Conservation (phyloP, 495 filamentous ascomycete species). For the Penicillium bialowiezense region DNA sequence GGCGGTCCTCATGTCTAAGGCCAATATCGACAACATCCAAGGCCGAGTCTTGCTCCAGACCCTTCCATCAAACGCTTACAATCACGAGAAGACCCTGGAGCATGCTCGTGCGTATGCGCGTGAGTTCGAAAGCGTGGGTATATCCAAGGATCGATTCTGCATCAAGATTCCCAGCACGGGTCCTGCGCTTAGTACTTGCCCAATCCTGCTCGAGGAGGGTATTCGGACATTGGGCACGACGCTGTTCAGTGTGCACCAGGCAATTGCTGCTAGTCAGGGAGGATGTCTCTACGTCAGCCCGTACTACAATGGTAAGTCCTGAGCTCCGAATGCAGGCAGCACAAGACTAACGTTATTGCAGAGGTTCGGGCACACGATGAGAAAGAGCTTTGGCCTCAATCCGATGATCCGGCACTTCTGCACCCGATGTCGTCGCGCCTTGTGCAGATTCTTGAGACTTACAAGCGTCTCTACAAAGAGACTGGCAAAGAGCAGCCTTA, state of each 20-base stretch:
- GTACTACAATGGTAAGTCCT: constrained; percentile 40
- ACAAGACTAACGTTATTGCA: no score
- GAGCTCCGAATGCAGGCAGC: no score
- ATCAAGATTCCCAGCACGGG: constrained; percentile 61
- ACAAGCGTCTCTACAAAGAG: constrained; percentile 35
- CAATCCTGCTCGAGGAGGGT: constrained; percentile 42
- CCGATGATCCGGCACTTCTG: constrained; percentile 32
- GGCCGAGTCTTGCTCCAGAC: constrained; percentile 40
- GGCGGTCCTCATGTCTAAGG: constrained; percentile 37
- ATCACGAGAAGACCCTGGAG: constrained; percentile 26
- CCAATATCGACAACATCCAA: constrained; percentile 37
- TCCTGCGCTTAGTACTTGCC: constrained; percentile 55
- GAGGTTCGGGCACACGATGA: constrained; percentile 28
- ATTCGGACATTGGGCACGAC: constrained; percentile 56
- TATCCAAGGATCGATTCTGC: constrained; percentile 47
- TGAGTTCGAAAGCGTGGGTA: constrained; percentile 36
- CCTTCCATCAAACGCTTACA: constrained; percentile 36
- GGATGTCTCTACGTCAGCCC: constrained; percentile 56
- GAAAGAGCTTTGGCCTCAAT: constrained; percentile 25
- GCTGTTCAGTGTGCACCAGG: constrained; percentile 56
- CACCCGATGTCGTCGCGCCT: constrained; percentile 37
- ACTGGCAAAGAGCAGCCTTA: constrained; percentile 41
- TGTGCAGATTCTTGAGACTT: constrained; percentile 36
- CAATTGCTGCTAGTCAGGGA: constrained; percentile 48
- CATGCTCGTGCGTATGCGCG: constrained; percentile 38